A percentile compares a stretch with the other conserved stretches of the same genome.
These are phyloP conservation scores for Fusarium nisikadoi DNA, from an alignment of 2,329 filamentous ascomycete species.

Conservation along the genomic window DNA sequence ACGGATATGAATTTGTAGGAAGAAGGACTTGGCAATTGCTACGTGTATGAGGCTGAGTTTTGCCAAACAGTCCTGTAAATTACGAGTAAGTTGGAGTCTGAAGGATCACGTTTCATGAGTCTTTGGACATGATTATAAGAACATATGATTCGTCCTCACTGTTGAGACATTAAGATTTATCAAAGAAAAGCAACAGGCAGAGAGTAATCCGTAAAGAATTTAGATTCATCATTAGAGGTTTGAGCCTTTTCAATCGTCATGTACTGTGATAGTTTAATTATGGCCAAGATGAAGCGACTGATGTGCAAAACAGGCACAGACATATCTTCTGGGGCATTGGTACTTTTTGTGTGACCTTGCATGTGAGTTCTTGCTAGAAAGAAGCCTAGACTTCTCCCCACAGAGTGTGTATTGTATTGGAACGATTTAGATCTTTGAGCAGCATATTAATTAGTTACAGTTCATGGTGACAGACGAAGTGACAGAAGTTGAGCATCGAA, in stretches of 20 bases:
- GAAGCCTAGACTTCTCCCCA: not conserved
- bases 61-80: not conserved
- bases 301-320: too few species aligned
- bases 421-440: not conserved
- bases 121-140: not conserved
- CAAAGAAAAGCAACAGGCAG: not conserved
- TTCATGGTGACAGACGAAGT: not conserved
- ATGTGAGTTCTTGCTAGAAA: not conserved
- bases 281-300: not conserved
- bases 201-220: not conserved
- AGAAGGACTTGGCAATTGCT: not conserved
- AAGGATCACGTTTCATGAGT: not conserved
- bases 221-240: not conserved
- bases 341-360: not conserved
- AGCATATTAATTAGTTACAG: not conserved
- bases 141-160: not conserved
- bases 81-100: not conserved
- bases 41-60: not conserved
- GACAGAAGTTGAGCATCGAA: not conserved
- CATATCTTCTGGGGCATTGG: not conserved
- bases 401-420: not conserved
- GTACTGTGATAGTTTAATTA: not conserved
- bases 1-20: not conserved
- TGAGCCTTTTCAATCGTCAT: not conserved
- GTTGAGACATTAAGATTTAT: not conserved